phyloP scores from a whole-genome alignment of 495 filamentous ascomycete species.

The Staphylotrichum tortipilum region DNA sequence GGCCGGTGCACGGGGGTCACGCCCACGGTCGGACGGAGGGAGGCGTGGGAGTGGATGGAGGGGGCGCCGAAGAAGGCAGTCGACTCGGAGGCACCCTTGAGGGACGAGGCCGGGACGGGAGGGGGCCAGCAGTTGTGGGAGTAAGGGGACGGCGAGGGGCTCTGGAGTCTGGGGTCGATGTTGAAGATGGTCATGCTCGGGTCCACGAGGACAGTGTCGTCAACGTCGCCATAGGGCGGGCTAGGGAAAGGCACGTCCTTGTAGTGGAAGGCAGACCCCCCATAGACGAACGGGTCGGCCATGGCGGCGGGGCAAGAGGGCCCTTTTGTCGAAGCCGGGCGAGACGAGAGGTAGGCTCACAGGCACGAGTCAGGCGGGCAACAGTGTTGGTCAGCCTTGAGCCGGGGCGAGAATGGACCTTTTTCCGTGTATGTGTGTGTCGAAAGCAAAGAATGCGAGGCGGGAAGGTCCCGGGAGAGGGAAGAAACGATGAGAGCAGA shows the following conservation, averaged over 20 bases:
- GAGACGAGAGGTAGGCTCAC: too few relatives aligned
- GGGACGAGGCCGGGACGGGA: slow-evolving; percentile 24
- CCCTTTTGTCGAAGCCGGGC: neutral
- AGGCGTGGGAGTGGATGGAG: slow-evolving; percentile 5
- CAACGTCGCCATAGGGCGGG: neutral
- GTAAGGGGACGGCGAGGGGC: neutral
- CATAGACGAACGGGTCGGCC: slow-evolving; percentile 1
- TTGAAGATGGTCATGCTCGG: slow-evolving; percentile 3
- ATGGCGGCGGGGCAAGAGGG: neutral
- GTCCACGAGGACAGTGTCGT: slow-evolving; percentile 1
- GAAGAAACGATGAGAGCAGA: too few relatives aligned
- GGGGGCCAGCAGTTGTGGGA: slow-evolving; percentile 6
- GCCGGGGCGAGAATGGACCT: neutral
- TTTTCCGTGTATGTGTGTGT: neutral
- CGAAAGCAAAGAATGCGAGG: too few relatives aligned
- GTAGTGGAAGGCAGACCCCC: neutral
- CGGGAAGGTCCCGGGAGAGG: neutral
- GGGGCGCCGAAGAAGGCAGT: slow-evolving; percentile 14
- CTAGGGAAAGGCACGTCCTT: slow-evolving; percentile 7
- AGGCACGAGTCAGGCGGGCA: too few relatives aligned
- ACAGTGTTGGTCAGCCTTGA: neutral
- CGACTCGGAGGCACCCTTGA: slow-evolving; percentile 22
- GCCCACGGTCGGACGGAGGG: slow-evolving; percentile 10
- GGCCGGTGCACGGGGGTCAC: slow-evolving; percentile 14
- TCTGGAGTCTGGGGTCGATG: slow-evolving; percentile 20